Base-by-base conservation (phyloP, 148 eudicot species). In the Camellia granthamiana region DNA sequence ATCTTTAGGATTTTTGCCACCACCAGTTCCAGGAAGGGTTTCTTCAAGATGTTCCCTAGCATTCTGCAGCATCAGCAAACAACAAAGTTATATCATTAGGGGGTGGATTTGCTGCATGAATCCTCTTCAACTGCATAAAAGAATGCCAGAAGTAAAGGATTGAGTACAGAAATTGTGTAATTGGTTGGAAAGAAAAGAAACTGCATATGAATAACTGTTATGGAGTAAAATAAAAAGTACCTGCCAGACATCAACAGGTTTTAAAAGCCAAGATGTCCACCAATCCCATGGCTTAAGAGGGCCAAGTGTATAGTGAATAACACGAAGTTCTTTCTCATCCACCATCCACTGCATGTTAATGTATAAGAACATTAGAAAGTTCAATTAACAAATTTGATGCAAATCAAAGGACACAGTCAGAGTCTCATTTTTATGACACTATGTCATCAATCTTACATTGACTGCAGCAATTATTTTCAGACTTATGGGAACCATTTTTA, bases 281-380 rank as follows among this genome's bases (percentile, higher is more conserved):
- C 99, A 96, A 85, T 96, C 99, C 99, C 99, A 96, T 78, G 99
- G 99, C 82, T 96, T 96, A 70, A 96, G 91, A 54, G 99, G 99
- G 30, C 99, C 99, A 72, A 96, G 97, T 49, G 99, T 96, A 84
- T 96, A 96, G 78, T 96, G 99, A 81, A 96, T 93, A 63, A 96
- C 97, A 78, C 91, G 88, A 59, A 96, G 98, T 84, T 96, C 90
- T 80, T 87, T 87, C 86, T 93, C 99, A 72, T 91, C 93, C 63
- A 96, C 99, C 99, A 96, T 96, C 99, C 99, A 96, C 99, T 96
- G 89, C 87, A 82, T 64, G 78, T 46, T 5, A 67, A 88, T 63
- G 70, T 59, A 82, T 60, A 74, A 76, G 44, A 72, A 41, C 6
- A 30, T 65, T 9, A 77, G 21, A 75, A 62, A 78, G 56, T 68